These are phyloP conservation scores for Fraxinus sp. DNA, from an alignment of 305 asterid genomes.

Conservation along the genomic window DNA sequence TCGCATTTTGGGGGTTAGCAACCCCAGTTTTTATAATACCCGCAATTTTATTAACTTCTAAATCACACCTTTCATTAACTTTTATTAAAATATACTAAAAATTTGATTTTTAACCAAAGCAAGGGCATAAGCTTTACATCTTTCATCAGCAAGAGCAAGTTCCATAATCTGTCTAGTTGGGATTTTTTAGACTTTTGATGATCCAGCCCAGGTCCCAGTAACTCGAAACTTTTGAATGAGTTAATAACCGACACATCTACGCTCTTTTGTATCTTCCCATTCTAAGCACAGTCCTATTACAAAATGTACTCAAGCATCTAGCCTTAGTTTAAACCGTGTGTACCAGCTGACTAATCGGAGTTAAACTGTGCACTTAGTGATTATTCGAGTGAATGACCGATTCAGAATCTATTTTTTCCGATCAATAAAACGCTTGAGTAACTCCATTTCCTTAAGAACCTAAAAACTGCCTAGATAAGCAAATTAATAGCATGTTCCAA, in stretches of 20 bases:
- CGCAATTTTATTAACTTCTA: background rate
- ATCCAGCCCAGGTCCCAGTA: background rate
- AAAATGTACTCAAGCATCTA: background rate
- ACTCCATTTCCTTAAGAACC: conserved; percentile 65
- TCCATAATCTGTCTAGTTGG: background rate
- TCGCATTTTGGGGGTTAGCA: background rate
- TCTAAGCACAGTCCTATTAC: background rate
- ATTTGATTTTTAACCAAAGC: background rate
- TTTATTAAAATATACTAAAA: too few species aligned
- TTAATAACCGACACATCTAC: background rate
- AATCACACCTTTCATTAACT: background rate
- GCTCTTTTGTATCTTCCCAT: background rate
- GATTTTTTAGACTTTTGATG: background rate
- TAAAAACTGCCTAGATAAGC: background rate
- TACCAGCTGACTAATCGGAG: background rate
- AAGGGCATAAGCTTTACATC: background rate
- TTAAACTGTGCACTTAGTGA: background rate
- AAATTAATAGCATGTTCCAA: background rate
- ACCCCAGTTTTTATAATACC: background rate
- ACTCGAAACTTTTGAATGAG: background rate
- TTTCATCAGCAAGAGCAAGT: background rate
- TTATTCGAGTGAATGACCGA: background rate
- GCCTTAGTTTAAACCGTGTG: background rate
- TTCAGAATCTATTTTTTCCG: conserved; percentile 46
- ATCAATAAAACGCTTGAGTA: conserved; percentile 75